Evolutionary conservation across 2,329 filamentous ascomycete genomes (phyloP).

Genomic region (Bipolaris cookei): DNA sequence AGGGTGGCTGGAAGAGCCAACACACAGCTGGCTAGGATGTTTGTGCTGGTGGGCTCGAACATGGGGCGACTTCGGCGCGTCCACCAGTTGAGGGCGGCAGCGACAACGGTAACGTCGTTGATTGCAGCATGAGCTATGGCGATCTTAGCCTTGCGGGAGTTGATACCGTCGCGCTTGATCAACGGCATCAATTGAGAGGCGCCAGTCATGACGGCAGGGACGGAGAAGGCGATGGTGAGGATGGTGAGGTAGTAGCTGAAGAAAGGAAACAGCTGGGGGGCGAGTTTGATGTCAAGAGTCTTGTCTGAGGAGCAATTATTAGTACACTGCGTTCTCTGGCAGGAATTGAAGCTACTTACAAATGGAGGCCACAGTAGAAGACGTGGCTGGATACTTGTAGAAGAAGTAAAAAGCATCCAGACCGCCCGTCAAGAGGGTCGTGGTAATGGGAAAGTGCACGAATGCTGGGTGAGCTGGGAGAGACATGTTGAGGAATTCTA

Average conservation of each 20-base stretch:
- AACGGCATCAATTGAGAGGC: conserved; percentile 50
- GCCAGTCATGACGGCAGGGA: conserved; percentile 45
- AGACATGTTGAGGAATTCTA: conserved; percentile 27
- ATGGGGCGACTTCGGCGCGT: conserved; percentile 40
- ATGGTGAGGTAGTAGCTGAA: conserved; percentile 55
- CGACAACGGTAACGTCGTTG: conserved; percentile 52
- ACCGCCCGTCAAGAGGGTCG: conserved; percentile 51
- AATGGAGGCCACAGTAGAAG: conserved; percentile 39
- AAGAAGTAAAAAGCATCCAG: conserved; percentile 51
- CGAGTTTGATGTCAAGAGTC: conserved; percentile 34
- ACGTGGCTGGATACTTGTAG: conserved; percentile 43
- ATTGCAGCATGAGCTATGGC: conserved; percentile 52
- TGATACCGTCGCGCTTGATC: conserved; percentile 53
- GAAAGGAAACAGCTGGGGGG: conserved; percentile 45
- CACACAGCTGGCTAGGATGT: conserved; percentile 48
- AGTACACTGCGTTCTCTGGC: conserved; percentile 1
- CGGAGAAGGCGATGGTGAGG: conserved; percentile 45
- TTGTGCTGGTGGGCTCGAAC: conserved; percentile 47
- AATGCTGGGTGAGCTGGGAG: conserved; percentile 55
- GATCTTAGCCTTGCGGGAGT: conserved; percentile 51
- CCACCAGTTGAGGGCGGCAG: conserved; percentile 54
- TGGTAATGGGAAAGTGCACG: conserved; percentile 57
- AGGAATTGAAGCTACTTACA: conserved; percentile 19
- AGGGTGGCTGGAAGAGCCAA: conserved; percentile 46
- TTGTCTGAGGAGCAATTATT: conserved; percentile 26